Conservation (phyloP, 2,329 filamentous ascomycete genomes). For the Chaetothyriales sp. region DNA sequence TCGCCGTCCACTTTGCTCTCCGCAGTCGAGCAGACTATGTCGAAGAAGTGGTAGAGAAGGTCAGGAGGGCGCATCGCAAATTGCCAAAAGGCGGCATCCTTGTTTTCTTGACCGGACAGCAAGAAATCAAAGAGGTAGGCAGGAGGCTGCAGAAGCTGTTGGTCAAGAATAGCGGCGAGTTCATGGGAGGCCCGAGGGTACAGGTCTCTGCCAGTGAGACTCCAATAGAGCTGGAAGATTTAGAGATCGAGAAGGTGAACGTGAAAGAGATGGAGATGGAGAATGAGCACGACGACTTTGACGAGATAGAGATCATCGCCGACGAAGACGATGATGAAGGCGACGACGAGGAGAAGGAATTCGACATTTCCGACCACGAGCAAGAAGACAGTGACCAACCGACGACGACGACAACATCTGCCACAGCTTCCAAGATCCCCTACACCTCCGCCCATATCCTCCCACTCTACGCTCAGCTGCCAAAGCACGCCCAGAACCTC, state of each 20-base stretch:
- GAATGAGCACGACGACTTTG: slow-evolving; percentile 33
- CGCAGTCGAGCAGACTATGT: slow-evolving; percentile 76
- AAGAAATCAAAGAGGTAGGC: slow-evolving; percentile 73
- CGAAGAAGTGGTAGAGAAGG: slow-evolving; percentile 76
- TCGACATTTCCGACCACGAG: slow-evolving; percentile 44
- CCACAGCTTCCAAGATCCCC: slow-evolving; percentile 29
- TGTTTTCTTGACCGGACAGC: slow-evolving; percentile 85
- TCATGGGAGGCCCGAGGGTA: slow-evolving; percentile 46
- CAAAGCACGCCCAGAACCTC: slow-evolving; percentile 75
- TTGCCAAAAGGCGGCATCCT: slow-evolving; percentile 81
- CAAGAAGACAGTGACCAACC: slow-evolving; percentile 33
- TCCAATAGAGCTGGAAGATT: slow-evolving; percentile 69
- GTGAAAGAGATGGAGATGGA: slow-evolving; percentile 39
- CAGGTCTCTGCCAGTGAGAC: slow-evolving; percentile 62
- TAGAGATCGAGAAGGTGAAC: slow-evolving; percentile 56
- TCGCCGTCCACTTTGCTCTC: slow-evolving; percentile 76
- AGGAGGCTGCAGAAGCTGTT: slow-evolving; percentile 48
- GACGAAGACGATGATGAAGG: slow-evolving; percentile 42
- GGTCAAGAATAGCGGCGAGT: slow-evolving; percentile 6
- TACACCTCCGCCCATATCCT: slow-evolving; percentile 66
- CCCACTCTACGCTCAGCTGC: slow-evolving; percentile 85
- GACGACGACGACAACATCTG: background rate
- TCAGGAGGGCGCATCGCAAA: slow-evolving; percentile 74
- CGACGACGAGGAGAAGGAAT: slow-evolving; percentile 45
- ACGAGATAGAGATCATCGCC: slow-evolving; percentile 44